Conservation (phyloP, 75 land plant genomes). For the Selaginella tamariscina region DNA sequence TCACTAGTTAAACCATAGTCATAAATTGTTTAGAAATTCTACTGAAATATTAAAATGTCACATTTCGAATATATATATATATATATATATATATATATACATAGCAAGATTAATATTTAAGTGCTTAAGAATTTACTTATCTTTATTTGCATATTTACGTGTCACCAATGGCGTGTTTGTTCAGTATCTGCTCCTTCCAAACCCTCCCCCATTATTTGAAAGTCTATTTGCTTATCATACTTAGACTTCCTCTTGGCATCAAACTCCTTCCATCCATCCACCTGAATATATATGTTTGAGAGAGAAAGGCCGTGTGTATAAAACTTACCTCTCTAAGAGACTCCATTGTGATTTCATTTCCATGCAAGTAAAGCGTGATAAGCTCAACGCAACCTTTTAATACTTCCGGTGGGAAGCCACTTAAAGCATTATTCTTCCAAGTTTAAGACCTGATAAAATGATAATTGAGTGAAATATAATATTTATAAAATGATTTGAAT, state of each 20-base stretch:
- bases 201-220: slow-evolving; percentile 41
- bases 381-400: slow-evolving; percentile 50
- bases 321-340: slow-evolving; percentile 54
- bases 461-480: neutral
- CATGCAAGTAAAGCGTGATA: slow-evolving; percentile 55
- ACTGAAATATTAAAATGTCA: too few relatives aligned
- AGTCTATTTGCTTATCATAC: slow-evolving; percentile 72
- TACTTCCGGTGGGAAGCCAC: slow-evolving; percentile 41
- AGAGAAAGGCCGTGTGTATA: too few relatives aligned
- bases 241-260: slow-evolving; percentile 62
- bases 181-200: slow-evolving; percentile 82
- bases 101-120: too few relatives aligned
- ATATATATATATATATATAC: too few relatives aligned
- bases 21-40: too few relatives aligned
- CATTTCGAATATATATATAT: too few relatives aligned
- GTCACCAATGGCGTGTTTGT: slow-evolving; percentile 23
- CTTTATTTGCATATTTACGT: too few relatives aligned
- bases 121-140: too few relatives aligned
- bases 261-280: slow-evolving; percentile 74
- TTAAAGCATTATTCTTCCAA: slow-evolving; percentile 60
- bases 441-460: slow-evolving; percentile 33
- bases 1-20: too few relatives aligned
- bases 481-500: too few relatives aligned
- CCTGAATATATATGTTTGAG: slow-evolving; percentile 26
- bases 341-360: slow-evolving; percentile 66